A percentile compares a stretch with the other conserved stretches of the same genome.
Evolutionary conservation across 2,329 filamentous ascomycete species (phyloP).

Genomic region (Thelonectria blattea): DNA sequence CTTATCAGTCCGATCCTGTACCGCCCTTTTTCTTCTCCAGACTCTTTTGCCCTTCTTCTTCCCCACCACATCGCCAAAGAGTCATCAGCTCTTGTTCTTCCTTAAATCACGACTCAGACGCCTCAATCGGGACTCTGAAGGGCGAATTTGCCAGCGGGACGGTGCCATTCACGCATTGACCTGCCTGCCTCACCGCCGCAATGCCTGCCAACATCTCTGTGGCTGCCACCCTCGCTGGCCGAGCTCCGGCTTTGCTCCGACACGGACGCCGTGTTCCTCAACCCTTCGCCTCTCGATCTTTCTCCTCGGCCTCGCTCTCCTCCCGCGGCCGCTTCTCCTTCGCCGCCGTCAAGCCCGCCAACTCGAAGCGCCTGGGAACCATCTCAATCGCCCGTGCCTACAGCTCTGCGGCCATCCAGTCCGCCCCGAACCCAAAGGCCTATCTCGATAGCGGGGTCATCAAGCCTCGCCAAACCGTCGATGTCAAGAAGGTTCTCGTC

Average conservation of each 20-base stretch:
- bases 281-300: conserved; percentile 51
- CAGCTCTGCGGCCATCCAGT: conserved; percentile 59
- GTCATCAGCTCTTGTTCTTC: conserved; percentile 34
- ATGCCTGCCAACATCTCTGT: conserved; percentile 51
- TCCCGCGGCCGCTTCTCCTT: conserved; percentile 33
- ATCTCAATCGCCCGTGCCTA: conserved; percentile 51
- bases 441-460: conserved; percentile 90
- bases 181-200: conserved; percentile 39
- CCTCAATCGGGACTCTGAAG: conserved; percentile 42
- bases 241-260: conserved; percentile 64
- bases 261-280: conserved; percentile 58
- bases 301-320: conserved; percentile 48
- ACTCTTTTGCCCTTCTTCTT: conserved; percentile 23
- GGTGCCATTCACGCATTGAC: conserved; percentile 46
- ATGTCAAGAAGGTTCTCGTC: conserved; percentile 96
- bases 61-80: conserved; percentile 32
- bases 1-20: conserved; percentile 32
- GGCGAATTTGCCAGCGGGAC: conserved; percentile 45
- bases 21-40: conserved; percentile 36
- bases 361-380: conserved; percentile 55
- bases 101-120: conserved; percentile 32
- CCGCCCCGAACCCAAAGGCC: conserved; percentile 81
- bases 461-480: conserved; percentile 77
- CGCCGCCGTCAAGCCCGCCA: conserved; percentile 39
- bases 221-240: conserved; percentile 56